These are phyloP conservation scores for Schoenoplectus tabernaemontani DNA, from an alignment of 202 grass and related monocot genomes.

Conservation along the genomic window DNA sequence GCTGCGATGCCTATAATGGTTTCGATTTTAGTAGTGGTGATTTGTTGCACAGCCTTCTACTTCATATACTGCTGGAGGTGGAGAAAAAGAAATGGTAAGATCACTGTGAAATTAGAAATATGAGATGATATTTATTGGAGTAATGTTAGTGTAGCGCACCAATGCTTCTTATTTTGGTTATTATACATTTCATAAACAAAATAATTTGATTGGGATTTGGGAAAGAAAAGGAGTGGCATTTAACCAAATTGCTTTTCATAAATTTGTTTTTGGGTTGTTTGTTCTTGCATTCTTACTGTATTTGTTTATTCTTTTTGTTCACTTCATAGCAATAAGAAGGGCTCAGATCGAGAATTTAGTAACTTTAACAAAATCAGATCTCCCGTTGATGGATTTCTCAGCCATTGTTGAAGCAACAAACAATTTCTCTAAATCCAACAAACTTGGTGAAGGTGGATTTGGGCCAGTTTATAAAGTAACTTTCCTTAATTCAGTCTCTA, in stretches of 20 bases:
- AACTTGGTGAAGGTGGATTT: constrained; percentile 93
- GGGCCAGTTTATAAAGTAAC: constrained; percentile 73
- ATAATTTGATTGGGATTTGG: neutral
- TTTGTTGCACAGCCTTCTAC: constrained; percentile 48
- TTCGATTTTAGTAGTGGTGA: constrained; percentile 62
- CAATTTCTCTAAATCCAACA: constrained; percentile 76
- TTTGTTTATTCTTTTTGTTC: constrained; percentile 13
- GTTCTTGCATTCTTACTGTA: neutral
- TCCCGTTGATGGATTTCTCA: constrained; percentile 68
- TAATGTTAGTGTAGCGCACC: neutral
- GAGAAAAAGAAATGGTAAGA: constrained; percentile 90
- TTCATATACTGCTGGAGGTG: constrained; percentile 96
- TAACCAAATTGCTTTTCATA: neutral
- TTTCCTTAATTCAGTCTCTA: neutral
- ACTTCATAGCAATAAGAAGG: constrained; percentile 54
- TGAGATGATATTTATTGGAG: neutral
- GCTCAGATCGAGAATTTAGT: constrained; percentile 53
- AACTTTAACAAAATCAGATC: constrained; percentile 66
- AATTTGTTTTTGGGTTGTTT: neutral
- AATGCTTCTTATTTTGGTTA: neutral
- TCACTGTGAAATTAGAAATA: neutral
- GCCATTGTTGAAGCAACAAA: constrained; percentile 59
- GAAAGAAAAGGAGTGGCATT: neutral
- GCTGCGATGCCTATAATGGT: constrained; percentile 60
- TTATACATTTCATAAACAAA: neutral